These are phyloP conservation scores for Fusarium humuli DNA, from an alignment of 2,329 filamentous ascomycete species.

Conservation along the genomic window DNA sequence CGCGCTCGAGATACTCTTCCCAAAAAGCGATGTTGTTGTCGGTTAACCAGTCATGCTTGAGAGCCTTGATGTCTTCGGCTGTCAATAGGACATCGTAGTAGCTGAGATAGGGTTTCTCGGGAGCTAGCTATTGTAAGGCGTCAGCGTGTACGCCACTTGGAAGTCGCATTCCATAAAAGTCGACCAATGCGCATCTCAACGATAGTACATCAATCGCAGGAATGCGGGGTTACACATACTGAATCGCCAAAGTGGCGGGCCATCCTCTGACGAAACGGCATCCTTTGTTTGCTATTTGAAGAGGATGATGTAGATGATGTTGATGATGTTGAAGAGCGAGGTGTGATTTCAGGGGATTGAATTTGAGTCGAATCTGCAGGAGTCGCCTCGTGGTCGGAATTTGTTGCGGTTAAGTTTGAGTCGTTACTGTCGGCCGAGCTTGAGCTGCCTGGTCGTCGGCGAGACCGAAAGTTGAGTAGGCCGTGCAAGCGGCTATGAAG, in stretches of 20 bases:
- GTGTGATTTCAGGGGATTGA: conserved; percentile 24
- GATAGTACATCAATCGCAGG: conserved; percentile 15
- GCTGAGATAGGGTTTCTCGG: conserved; percentile 55
- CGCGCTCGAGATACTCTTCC: conserved; percentile 96
- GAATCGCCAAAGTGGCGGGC: conserved; percentile 62
- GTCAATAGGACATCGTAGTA: conserved; percentile 70
- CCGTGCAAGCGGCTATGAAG: conserved; percentile 40
- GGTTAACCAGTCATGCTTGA: conserved; percentile 95
- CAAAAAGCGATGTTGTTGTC: conserved; percentile 98
- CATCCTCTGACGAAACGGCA: conserved; percentile 57
- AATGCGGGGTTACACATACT: conserved; percentile 51
- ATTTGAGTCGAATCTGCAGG: conserved; percentile 27
- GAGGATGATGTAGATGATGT: conserved; percentile 28
- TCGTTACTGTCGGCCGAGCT: conserved; percentile 38
- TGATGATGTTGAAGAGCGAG: conserved; percentile 23
- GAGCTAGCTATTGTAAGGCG: conserved; percentile 59
- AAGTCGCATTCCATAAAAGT: conserved; percentile 17
- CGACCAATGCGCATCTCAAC: conserved; percentile 23
- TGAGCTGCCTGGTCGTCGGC: conserved; percentile 40
- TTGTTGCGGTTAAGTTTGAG: conserved; percentile 37
- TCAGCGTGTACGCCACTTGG: conserved; percentile 20
- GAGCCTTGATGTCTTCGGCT: conserved; percentile 86
- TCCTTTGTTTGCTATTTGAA: conserved; percentile 45
- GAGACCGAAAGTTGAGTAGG: conserved; percentile 40
- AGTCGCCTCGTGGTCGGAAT: conserved; percentile 38